Conservation (phyloP, 371 early-diverging fungal species). For the Mortierella polycephala region DNA sequence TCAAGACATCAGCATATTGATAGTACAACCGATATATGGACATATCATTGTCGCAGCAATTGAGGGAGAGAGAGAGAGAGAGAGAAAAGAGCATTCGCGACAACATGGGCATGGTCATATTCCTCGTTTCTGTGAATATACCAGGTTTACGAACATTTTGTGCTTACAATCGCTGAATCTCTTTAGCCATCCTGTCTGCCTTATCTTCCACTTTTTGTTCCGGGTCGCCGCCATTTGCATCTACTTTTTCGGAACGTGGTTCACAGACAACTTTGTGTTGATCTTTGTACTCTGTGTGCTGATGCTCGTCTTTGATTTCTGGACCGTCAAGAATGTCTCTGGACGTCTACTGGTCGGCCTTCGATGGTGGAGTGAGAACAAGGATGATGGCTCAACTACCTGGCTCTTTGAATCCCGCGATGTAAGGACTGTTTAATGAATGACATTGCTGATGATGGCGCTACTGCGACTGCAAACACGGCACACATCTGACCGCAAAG, state of each 20-base stretch:
- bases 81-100: too few species aligned
- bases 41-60: too few species aligned
- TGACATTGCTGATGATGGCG: neutral
- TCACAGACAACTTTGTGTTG: constrained; percentile 88
- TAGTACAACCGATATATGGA: too few species aligned
- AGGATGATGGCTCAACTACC: constrained; percentile 89
- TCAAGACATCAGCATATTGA: too few species aligned
- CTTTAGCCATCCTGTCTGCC: constrained; percentile 88
- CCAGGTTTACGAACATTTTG: neutral
- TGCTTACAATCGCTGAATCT: neutral
- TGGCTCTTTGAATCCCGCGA: constrained; percentile 96
- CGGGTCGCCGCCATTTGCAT: constrained; percentile 80
- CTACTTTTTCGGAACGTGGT: constrained; percentile 83
- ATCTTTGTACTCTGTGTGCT: constrained; percentile 92
- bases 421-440: constrained; percentile 60
- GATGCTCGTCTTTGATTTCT: constrained; percentile 95
- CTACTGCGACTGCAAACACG: neutral
- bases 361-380: constrained; percentile 98
- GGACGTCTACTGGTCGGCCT: constrained; percentile 95
- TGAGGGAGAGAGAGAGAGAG: too few species aligned
- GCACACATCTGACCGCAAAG: neutral
- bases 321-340: constrained; percentile 98
- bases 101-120: too few species aligned
- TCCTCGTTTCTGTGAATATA: too few species aligned
- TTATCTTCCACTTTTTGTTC: constrained; percentile 92